Percentiles rank a stretch among this genome's conserved stretches.
Conservation (phyloP, 805 yeast genomes). For the Cyberlindnera veronae region DNA sequence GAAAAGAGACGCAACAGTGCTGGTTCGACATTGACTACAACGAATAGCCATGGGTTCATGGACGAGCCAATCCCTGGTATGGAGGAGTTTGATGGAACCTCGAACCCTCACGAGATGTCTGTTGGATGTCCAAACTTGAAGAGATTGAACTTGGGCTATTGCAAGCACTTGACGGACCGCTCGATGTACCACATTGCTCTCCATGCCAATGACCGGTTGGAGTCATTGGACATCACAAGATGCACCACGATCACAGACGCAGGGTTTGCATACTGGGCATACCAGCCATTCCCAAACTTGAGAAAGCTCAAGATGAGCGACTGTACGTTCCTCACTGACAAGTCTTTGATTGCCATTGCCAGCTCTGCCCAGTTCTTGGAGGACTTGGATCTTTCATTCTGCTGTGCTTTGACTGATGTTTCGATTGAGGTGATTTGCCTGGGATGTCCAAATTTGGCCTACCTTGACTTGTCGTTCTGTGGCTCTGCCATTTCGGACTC, state of each 20-base stretch:
- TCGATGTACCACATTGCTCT: slow-evolving; percentile 60
- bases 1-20: slow-evolving; percentile 16
- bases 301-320: slow-evolving; percentile 56
- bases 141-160: slow-evolving; percentile 60
- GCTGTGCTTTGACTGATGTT: slow-evolving; percentile 70
- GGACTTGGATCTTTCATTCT: slow-evolving; percentile 60
- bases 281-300: slow-evolving; percentile 50
- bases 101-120: slow-evolving; percentile 8
- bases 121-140: slow-evolving; percentile 60
- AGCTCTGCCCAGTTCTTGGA: slow-evolving; percentile 56
- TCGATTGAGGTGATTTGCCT: slow-evolving; percentile 63
- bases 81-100: slow-evolving; percentile 25
- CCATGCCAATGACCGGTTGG: slow-evolving; percentile 54
- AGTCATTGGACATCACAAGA: slow-evolving; percentile 59
- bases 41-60: slow-evolving; percentile 4
- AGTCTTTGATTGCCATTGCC: slow-evolving; percentile 58
- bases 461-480: slow-evolving; percentile 64
- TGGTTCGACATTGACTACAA: neutral
- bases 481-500: slow-evolving; percentile 79
- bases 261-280: slow-evolving; percentile 67
- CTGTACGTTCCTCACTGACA: slow-evolving; percentile 70
- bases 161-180: slow-evolving; percentile 70
- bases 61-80: slow-evolving; percentile 30
- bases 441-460: slow-evolving; percentile 55
- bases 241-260: slow-evolving; percentile 76